These are phyloP conservation scores for Cladosporium sp. DNA, from an alignment of 2,329 filamentous ascomycete genomes.

Conservation along the genomic window DNA sequence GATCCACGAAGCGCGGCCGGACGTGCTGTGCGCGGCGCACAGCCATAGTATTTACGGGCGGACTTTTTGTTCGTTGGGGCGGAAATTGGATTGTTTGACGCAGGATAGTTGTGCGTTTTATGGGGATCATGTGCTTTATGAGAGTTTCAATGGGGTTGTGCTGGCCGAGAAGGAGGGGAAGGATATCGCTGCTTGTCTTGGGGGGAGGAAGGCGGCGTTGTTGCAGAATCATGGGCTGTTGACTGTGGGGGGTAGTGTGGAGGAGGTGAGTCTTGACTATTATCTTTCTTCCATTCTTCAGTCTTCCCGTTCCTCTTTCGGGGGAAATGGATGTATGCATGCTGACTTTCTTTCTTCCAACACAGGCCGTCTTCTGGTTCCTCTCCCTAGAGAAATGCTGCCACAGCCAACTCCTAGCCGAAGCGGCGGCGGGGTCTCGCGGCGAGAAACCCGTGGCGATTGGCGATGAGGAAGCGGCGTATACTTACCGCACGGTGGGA, in stretches of 20 bases:
- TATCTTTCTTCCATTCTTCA: background rate
- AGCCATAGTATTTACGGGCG: conserved; percentile 42
- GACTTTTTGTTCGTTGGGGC: conserved; percentile 40
- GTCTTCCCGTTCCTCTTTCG: background rate
- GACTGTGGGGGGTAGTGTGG: conserved; percentile 38
- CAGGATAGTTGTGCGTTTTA: conserved; percentile 43
- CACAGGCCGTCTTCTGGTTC: conserved; percentile 38
- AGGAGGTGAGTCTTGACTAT: conserved; percentile 26
- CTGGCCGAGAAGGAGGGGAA: conserved; percentile 42
- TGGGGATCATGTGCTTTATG: conserved; percentile 37
- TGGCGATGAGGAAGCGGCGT: conserved; percentile 61
- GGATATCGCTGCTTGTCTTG: conserved; percentile 38
- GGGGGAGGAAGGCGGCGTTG: conserved; percentile 38
- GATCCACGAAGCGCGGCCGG: conserved; percentile 39
- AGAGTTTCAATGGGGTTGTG: conserved; percentile 45
- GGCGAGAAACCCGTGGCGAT: conserved; percentile 64
- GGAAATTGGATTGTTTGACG: conserved; percentile 40
- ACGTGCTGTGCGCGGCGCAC: conserved; percentile 43
- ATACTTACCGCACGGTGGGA: conserved; percentile 63
- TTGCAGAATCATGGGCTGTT: conserved; percentile 44
- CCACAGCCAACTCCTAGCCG: conserved; percentile 45
- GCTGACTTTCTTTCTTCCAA: background rate
- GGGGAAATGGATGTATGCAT: no score
- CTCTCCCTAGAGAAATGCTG: conserved; percentile 38
- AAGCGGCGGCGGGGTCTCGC: conserved; percentile 56